Conservation (phyloP, 1,284 basidiomycete species). For the Heterobasidion parviporum region DNA sequence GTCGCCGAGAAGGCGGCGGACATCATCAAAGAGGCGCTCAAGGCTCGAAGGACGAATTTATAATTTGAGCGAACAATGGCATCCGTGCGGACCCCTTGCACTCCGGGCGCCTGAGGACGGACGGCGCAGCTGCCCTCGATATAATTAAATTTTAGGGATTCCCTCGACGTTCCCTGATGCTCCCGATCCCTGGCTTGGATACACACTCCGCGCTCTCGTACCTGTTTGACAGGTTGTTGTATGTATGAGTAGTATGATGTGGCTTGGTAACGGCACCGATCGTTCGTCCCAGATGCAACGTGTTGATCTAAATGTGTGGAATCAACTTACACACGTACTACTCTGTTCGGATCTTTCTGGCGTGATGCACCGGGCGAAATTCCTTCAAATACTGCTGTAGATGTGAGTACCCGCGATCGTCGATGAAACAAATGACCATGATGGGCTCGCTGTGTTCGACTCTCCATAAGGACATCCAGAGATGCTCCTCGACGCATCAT, state of each 20-base stretch:
- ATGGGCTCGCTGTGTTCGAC: background rate
- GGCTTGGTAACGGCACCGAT: background rate
- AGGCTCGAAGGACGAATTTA: background rate
- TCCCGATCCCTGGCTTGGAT: too few relatives aligned
- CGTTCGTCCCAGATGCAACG: background rate
- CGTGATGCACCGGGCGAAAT: background rate
- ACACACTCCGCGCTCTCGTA: background rate
- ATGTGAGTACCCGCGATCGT: background rate
- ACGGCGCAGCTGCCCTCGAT: background rate
- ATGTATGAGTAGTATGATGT: background rate
- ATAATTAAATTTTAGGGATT: background rate
- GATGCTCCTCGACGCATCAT: too few relatives aligned
- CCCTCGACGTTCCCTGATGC: background rate
- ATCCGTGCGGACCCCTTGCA: background rate
- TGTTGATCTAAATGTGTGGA: background rate
- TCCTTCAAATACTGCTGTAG: too few relatives aligned
- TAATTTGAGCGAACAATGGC: too few relatives aligned
- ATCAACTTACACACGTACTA: background rate
- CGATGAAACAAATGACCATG: background rate
- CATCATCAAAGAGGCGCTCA: conserved; percentile 33
- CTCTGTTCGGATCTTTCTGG: background rate
- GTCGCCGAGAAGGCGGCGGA: conserved; percentile 60
- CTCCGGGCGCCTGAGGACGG: background rate
- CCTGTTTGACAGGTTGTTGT: background rate
- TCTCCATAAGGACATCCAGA: too few relatives aligned